A percentile compares a stretch with the other conserved stretches of the same genome.
These are phyloP conservation scores for Pseudogymnoascus sp. DNA, from an alignment of 2,329 filamentous ascomycete genomes.

Conservation along the genomic window DNA sequence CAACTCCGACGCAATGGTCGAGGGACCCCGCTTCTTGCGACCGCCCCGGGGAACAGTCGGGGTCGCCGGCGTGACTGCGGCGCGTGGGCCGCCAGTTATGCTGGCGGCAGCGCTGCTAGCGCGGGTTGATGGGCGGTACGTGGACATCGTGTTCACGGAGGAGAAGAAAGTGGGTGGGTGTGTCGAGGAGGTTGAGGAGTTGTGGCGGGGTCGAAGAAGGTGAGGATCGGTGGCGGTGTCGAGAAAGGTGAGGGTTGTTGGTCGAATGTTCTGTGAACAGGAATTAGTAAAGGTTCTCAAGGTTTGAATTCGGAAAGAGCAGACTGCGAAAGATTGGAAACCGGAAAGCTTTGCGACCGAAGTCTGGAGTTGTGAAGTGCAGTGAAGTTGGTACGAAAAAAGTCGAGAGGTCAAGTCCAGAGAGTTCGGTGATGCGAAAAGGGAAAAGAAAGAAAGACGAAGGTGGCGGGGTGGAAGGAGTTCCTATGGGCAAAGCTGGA, in stretches of 20 bases:
- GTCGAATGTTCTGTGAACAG: neutral
- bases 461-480: neutral
- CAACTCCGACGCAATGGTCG: constrained; percentile 4
- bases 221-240: neutral
- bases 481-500: neutral
- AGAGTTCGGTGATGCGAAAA: neutral
- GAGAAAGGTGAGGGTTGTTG: neutral
- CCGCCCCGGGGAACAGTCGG: neutral
- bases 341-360: constrained; percentile 1
- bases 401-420: constrained; percentile 4
- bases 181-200: neutral
- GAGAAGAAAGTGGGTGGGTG: neutral
- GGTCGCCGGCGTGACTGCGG: neutral
- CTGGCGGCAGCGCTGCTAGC: constrained; percentile 5
- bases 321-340: neutral
- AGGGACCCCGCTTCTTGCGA: constrained; percentile 5
- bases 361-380: constrained; percentile 1
- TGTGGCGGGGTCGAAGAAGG: neutral
- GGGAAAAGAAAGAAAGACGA: neutral
- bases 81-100: neutral
- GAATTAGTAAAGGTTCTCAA: neutral
- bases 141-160: neutral
- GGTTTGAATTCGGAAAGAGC: neutral
- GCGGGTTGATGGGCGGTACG: neutral
- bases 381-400: constrained; percentile 4